Evolutionary conservation across 352 stramenopile genomes (phyloP).

Genomic region (Globisporangium spiculum): DNA sequence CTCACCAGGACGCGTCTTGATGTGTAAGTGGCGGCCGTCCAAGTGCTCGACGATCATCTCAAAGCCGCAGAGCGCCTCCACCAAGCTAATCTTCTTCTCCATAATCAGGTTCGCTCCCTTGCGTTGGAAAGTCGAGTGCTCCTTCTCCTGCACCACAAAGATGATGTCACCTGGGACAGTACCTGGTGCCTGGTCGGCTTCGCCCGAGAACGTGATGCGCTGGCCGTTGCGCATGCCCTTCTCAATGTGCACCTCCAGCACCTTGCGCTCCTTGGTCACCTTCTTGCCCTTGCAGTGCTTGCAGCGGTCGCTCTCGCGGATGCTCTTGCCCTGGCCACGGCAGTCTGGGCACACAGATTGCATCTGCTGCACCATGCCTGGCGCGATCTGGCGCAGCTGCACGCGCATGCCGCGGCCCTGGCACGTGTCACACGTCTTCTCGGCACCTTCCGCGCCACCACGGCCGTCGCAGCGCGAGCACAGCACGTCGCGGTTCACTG

Average conservation of each 20-base stretch:
- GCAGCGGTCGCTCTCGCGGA: slow-evolving; percentile 93
- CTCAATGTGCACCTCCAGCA: slow-evolving; percentile 98
- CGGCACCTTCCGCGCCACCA: slow-evolving; percentile 91
- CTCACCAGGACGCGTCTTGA: slow-evolving; percentile 92
- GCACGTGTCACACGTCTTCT: slow-evolving; percentile 93
- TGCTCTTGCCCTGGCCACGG: slow-evolving; percentile 92
- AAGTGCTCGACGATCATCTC: slow-evolving; percentile 93
- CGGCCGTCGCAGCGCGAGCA: slow-evolving; percentile 85
- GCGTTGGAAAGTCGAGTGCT: slow-evolving; percentile 94
- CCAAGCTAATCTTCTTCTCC: slow-evolving; percentile 94
- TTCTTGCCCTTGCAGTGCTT: slow-evolving; percentile 93
- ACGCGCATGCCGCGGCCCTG: slow-evolving; percentile 94
- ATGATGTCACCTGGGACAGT: slow-evolving; percentile 92
- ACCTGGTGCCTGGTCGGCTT: slow-evolving; percentile 95
- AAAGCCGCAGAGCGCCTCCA: slow-evolving; percentile 91
- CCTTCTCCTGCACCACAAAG: slow-evolving; percentile 98
- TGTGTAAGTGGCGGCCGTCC: slow-evolving; percentile 89
- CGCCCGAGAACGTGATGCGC: slow-evolving; percentile 96
- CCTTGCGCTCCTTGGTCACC: slow-evolving; percentile 96
- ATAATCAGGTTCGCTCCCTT: slow-evolving; percentile 97
- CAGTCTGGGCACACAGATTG: slow-evolving; percentile 94
- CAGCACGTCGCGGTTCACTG: slow-evolving; percentile 95
- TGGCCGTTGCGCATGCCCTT: slow-evolving; percentile 97
- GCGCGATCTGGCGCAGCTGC: slow-evolving; percentile 96
- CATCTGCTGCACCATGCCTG: slow-evolving; percentile 98